phyloP scores from a whole-genome alignment of 257 asterid genomes.

The Nicotiana benthamiana region DNA sequence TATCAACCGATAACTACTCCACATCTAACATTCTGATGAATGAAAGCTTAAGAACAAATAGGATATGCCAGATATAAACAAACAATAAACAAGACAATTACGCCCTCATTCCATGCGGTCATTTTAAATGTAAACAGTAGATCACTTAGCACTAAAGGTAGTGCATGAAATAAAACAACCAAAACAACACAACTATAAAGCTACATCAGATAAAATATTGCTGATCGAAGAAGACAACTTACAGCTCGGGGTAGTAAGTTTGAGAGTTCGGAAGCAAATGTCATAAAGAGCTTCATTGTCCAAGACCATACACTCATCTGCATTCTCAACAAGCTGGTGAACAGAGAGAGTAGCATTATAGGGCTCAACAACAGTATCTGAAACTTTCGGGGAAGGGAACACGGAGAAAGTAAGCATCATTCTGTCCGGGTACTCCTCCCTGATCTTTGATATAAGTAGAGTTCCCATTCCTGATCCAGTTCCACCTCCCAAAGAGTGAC shows the following conservation, averaged over 20 bases:
- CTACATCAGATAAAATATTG: neutral
- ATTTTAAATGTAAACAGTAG: neutral
- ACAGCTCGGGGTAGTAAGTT: slow-evolving; percentile 75
- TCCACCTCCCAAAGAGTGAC: slow-evolving; percentile 82
- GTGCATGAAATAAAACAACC: neutral
- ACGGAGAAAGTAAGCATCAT: slow-evolving; percentile 88
- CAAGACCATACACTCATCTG: slow-evolving; percentile 76
- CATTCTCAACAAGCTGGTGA: slow-evolving; percentile 78
- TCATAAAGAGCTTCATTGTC: slow-evolving; percentile 72
- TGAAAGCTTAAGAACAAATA: neutral
- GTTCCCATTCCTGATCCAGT: slow-evolving; percentile 93
- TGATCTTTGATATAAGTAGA: slow-evolving; percentile 63
- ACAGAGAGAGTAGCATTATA: slow-evolving; percentile 74
- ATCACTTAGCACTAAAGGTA: neutral
- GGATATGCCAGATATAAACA: neutral
- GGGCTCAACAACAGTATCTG: slow-evolving; percentile 75
- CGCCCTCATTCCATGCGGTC: neutral
- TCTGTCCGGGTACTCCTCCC: slow-evolving; percentile 77
- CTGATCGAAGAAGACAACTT: slow-evolving; percentile 16
- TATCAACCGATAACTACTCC: no score
- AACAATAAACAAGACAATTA: neutral
- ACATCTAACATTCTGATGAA: neutral
- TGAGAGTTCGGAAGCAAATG: slow-evolving; percentile 65
- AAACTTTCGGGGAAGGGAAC: slow-evolving; percentile 77
- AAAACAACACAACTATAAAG: neutral